phyloP scores from a whole-genome alignment of 1,139 yeast species.

The Blastobotrys elegans region DNA sequence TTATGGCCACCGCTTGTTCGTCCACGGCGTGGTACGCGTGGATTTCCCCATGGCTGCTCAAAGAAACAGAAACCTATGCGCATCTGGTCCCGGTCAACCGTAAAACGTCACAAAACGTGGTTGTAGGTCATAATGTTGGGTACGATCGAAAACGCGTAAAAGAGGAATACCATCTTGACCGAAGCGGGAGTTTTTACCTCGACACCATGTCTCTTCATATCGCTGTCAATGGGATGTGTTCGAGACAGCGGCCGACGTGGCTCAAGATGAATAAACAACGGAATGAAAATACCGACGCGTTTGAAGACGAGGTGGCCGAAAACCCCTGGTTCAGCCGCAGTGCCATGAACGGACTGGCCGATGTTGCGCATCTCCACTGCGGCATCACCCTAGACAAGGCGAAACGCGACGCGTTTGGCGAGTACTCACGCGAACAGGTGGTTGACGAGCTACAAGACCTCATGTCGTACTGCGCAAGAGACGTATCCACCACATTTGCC shows the following conservation, averaged over 20 bases:
- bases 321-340: constrained; percentile 42
- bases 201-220: constrained; percentile 95
- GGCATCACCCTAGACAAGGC: constrained; percentile 62
- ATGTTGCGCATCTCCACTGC: constrained; percentile 79
- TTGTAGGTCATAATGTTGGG: constrained; percentile 87
- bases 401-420: constrained; percentile 58
- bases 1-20: constrained; percentile 79
- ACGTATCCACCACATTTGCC: constrained; percentile 68
- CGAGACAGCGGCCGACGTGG: constrained; percentile 84
- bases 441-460: constrained; percentile 53
- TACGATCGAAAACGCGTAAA: constrained; percentile 82
- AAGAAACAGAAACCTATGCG: constrained; percentile 45
- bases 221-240: constrained; percentile 88
- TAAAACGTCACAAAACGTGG: constrained; percentile 32
- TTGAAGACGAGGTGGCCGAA: constrained; percentile 22
- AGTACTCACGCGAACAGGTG: constrained; percentile 50
- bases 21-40: constrained; percentile 87
- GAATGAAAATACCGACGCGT: constrained; percentile 22
- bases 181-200: constrained; percentile 67
- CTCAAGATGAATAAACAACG: constrained; percentile 40
- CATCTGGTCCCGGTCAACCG: constrained; percentile 73
- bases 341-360: constrained; percentile 73
- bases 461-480: constrained; percentile 79
- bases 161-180: constrained; percentile 73
- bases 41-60: constrained; percentile 80